Conservation (phyloP, 768 basidiomycete genomes). For the Panus rudis region DNA sequence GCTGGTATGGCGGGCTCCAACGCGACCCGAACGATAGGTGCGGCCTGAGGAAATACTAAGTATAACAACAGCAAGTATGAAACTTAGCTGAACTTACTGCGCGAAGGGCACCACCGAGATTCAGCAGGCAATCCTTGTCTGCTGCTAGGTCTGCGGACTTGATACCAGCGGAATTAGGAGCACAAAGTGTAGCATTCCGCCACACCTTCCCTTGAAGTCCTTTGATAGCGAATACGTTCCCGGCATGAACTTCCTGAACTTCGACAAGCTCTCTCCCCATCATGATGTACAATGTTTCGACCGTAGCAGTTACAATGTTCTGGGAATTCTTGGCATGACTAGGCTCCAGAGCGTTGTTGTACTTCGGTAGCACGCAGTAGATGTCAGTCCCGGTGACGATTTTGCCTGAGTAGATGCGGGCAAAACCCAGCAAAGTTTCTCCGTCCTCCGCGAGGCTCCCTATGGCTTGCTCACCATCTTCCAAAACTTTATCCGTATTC, state of each 20-base stretch:
- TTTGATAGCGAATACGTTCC: slow-evolving; percentile 89
- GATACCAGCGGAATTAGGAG: slow-evolving; percentile 43
- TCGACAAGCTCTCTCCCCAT: slow-evolving; percentile 94
- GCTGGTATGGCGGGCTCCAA: slow-evolving; percentile 77
- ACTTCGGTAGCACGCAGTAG: slow-evolving; percentile 83
- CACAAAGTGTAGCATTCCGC: slow-evolving; percentile 86
- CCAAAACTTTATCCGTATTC: slow-evolving; percentile 13
- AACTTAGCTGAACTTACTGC: slow-evolving; percentile 37
- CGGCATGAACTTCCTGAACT: slow-evolving; percentile 77
- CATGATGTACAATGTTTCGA: slow-evolving; percentile 86
- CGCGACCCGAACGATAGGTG: slow-evolving; percentile 93
- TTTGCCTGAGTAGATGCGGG: slow-evolving; percentile 88
- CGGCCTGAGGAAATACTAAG: slow-evolving; percentile 37
- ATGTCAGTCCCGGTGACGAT: slow-evolving; percentile 58
- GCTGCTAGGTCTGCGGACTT: slow-evolving; percentile 26
- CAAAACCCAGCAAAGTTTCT: slow-evolving; percentile 74
- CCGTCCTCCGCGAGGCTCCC: too few relatives aligned
- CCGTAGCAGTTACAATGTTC: slow-evolving; percentile 51
- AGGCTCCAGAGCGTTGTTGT: slow-evolving; percentile 54
- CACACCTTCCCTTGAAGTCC: slow-evolving; percentile 88
- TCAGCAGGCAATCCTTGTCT: slow-evolving; percentile 55
- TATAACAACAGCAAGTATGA: not conserved
- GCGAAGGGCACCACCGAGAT: slow-evolving; percentile 67
- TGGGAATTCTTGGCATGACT: slow-evolving; percentile 62
- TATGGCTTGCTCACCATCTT: slow-evolving; percentile 15